Conservation (phyloP, 2,329 filamentous ascomycete species). For the Cladophialophora psammophila region DNA sequence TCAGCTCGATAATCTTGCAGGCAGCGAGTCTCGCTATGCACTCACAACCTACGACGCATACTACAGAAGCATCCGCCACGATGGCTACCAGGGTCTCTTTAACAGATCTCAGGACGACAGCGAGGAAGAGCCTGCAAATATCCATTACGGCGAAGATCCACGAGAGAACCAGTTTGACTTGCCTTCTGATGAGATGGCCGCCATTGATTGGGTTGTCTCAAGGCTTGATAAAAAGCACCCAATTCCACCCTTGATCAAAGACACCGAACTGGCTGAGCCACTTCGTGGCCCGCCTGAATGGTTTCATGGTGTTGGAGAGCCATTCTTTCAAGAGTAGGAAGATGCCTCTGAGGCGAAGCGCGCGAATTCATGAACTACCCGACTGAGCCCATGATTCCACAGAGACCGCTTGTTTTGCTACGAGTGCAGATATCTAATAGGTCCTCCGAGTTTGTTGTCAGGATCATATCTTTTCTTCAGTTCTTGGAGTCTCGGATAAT, state of each 20-base stretch:
- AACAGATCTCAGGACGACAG: neutral
- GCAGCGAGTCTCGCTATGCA: constrained; percentile 5
- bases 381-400: neutral
- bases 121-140: constrained; percentile 7
- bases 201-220: constrained; percentile 3
- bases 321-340: constrained; percentile 15
- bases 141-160: constrained; percentile 1
- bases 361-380: constrained; percentile 1
- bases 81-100: constrained; percentile 9
- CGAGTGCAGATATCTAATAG: neutral
- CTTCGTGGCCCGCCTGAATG: neutral
- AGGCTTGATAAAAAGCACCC: neutral
- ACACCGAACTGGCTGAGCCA: constrained; percentile 9
- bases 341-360: neutral
- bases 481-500: constrained; percentile 9
- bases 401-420: neutral
- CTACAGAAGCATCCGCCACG: constrained; percentile 1
- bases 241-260: constrained; percentile 7
- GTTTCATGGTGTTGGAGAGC: constrained; percentile 12
- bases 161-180: neutral
- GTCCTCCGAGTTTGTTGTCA: constrained; percentile 10
- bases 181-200: neutral
- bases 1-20: neutral
- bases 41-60: constrained; percentile 6
- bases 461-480: constrained; percentile 19